phyloP scores from a whole-genome alignment of 139 green algal genomes.

The Penium margaritaceum region DNA sequence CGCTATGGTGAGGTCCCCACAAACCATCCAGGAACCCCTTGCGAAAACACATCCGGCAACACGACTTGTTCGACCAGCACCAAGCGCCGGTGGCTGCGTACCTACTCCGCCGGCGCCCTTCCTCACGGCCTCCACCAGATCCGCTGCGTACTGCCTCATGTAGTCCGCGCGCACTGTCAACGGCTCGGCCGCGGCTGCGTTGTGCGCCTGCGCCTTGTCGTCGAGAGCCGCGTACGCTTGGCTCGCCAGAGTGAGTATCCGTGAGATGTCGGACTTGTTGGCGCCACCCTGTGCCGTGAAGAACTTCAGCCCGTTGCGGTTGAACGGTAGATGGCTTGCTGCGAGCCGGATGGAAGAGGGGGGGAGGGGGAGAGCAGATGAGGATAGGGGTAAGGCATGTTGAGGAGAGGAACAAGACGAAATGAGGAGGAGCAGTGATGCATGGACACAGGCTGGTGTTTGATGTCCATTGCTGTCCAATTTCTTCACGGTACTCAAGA shows the following conservation, averaged over 20 bases:
- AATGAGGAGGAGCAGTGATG: background rate
- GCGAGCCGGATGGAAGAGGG: background rate
- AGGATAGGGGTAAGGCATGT: background rate
- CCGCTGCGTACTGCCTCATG: constrained; percentile 28
- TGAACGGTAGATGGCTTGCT: constrained; percentile 55
- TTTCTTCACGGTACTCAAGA: no score
- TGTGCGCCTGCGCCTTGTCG: background rate
- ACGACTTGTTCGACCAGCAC: no score
- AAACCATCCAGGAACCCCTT: no score
- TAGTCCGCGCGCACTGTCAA: constrained; percentile 22
- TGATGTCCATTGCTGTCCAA: no score
- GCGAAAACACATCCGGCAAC: no score
- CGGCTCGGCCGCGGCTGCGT: background rate
- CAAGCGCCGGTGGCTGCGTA: no score
- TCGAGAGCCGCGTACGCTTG: background rate
- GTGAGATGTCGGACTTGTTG: constrained; percentile 75
- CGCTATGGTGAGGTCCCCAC: no score
- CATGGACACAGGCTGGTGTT: no score
- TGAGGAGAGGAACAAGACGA: background rate
- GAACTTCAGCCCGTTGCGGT: constrained; percentile 70
- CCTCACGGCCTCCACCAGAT: constrained; percentile 28
- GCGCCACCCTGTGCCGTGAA: constrained; percentile 63
- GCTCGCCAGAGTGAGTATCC: constrained; percentile 54
- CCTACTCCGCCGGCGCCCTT: constrained; percentile 15
- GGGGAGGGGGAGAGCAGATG: background rate